Conservation (phyloP, 345 rosid species). For the Iberis pinnata region DNA sequence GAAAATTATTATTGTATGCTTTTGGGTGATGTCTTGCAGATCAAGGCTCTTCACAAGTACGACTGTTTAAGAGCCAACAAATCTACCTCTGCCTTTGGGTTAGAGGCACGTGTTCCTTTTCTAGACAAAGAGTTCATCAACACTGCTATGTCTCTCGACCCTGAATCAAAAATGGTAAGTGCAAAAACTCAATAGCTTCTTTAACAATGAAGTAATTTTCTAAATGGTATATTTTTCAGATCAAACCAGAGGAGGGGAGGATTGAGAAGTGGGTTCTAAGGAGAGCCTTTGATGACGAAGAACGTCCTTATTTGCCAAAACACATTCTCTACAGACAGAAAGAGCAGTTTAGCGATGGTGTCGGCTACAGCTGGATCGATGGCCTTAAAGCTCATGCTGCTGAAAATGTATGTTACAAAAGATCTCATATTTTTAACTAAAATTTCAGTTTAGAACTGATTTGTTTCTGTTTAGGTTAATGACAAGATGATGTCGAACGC, state of each 20-base stretch:
- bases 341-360: slow-evolving; percentile 96
- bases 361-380: slow-evolving; percentile 96
- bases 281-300: slow-evolving; percentile 80
- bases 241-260: slow-evolving; percentile 53
- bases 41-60: slow-evolving; percentile 84
- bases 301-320: slow-evolving; percentile 83
- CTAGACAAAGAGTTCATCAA: slow-evolving; percentile 78
- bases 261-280: slow-evolving; percentile 87
- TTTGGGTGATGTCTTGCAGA: slow-evolving; percentile 34
- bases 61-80: slow-evolving; percentile 95
- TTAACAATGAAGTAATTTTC: slow-evolving; percentile 7
- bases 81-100: slow-evolving; percentile 89
- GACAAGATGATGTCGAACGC: slow-evolving; percentile 83
- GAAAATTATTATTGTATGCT: no score
- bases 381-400: slow-evolving; percentile 86
- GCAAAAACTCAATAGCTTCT: background rate
- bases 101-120: slow-evolving; percentile 91
- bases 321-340: slow-evolving; percentile 92
- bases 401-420: slow-evolving; percentile 38
- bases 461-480: slow-evolving; percentile 43
- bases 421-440: background rate
- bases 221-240: slow-evolving; percentile 33
- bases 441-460: background rate
- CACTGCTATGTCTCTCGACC: slow-evolving; percentile 79
- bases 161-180: slow-evolving; percentile 72